Conservation (phyloP, 345 rosid species). For the Firmiana major region DNA sequence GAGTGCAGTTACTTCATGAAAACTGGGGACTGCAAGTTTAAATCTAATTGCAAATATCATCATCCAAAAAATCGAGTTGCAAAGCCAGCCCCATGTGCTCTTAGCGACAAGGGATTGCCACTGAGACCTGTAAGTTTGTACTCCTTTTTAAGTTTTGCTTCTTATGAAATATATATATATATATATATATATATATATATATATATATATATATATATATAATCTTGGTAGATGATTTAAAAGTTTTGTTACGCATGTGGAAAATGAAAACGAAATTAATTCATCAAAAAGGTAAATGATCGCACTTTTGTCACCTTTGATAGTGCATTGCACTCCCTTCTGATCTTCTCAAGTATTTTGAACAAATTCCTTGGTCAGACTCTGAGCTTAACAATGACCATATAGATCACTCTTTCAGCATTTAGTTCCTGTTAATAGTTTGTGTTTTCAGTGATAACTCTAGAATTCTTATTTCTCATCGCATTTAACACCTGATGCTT, state of each 20-base stretch:
- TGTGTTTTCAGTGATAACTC: not conserved
- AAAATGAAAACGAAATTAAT: not conserved
- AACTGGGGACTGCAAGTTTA: slow-evolving; percentile 92
- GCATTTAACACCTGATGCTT: not conserved
- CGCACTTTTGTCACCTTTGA: not conserved
- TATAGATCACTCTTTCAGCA: not conserved
- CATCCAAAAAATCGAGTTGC: slow-evolving; percentile 66
- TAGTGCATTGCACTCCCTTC: not conserved
- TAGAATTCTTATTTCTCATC: not conserved
- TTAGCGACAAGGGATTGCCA: slow-evolving; percentile 90
- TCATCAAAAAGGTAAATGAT: not conserved
- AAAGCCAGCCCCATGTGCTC: slow-evolving; percentile 45
- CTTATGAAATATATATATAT: slow-evolving; percentile 8
- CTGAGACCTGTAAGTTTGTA: slow-evolving; percentile 81
- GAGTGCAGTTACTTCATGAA: slow-evolving; percentile 72
- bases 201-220: too few relatives aligned
- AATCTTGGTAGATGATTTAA: not conserved
- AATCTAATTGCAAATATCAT: slow-evolving; percentile 76
- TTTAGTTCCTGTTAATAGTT: not conserved
- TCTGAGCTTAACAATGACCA: not conserved
- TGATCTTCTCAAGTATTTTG: not conserved
- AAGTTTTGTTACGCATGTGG: not conserved
- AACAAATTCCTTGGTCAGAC: not conserved
- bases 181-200: too few relatives aligned
- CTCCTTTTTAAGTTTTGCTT: slow-evolving; percentile 5